Evolutionary conservation across 148 eudicot genomes (phyloP), one percentile per base, ranked within the genome.

Genomic region (Simmondsia chinensis): DNA sequence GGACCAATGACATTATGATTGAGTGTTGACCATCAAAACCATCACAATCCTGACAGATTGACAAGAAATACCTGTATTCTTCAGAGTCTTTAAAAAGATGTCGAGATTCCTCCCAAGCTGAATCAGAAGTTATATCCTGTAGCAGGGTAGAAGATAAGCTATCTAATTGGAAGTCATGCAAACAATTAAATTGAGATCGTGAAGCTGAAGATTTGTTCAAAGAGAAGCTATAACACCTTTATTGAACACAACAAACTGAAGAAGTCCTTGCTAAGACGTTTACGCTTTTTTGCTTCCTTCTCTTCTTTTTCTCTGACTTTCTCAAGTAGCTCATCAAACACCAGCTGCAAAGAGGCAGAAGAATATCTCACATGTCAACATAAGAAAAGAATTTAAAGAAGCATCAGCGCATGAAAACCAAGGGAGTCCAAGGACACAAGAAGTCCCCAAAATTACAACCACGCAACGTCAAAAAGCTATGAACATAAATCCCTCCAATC

Each of bases 271-370:
- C 81, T 83, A 43, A 76, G 75, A 45, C 83, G 88, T 70, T 79
- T 76, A 51, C 62, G 75, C 63, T 61, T 82, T 71, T 82, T 91
- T 22, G 83, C 79, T 73, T 85, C 99, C 59, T 91, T 91, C 74
- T 82, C 99, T 61, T 91, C 99, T 57, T 64, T 82, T 57, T 72
- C 99, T 50, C 73, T 69, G 6, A 57, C 86, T 70, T 66, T 73
- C 70, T 71, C 83, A 47, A 62, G 60, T 33, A 91, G 57, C 55
- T 91, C 99, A 19, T 79, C 81, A 71, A 76, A 86, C 39, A 79
- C 64, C 52, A 85, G 65, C 99, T 91, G 75, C 53, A 78, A 59
- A 50, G 26, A 25, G 31, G 34, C 17, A 57, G 15, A 47, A 26
- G 5, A 30, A 21, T 14, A 15, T 30, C 9, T 19, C 33, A 20